Evolutionary conservation across 2,329 filamentous ascomycete species (phyloP).

Genomic region (Fusarium subtropicale): DNA sequence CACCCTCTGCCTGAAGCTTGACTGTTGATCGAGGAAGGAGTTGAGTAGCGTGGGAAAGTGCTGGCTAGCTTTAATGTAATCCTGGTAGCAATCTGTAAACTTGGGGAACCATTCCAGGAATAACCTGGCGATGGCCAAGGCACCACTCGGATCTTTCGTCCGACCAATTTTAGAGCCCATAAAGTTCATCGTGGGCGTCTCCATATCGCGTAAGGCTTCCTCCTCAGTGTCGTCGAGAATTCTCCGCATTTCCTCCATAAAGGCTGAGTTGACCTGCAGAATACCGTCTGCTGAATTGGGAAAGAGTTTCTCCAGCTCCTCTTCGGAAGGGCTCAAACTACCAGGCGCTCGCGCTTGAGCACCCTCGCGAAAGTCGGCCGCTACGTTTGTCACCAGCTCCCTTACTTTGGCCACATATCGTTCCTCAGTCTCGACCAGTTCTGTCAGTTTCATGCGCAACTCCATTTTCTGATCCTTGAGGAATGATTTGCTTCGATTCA

Average conservation of each 20-base stretch:
- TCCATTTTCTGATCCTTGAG: slow-evolving; percentile 84
- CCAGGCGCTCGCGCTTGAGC: slow-evolving; percentile 67
- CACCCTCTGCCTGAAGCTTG: slow-evolving; percentile 83
- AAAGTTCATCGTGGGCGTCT: slow-evolving; percentile 61
- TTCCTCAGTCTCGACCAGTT: slow-evolving; percentile 93
- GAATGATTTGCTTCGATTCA: slow-evolving; percentile 83
- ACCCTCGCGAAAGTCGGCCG: slow-evolving; percentile 80
- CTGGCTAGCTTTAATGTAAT: slow-evolving; percentile 92
- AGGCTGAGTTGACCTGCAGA: slow-evolving; percentile 81
- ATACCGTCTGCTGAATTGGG: slow-evolving; percentile 84
- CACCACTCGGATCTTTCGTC: slow-evolving; percentile 79
- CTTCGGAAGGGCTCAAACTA: slow-evolving; percentile 77
- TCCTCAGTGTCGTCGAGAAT: slow-evolving; percentile 87
- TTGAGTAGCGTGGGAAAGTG: slow-evolving; percentile 86
- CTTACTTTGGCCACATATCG: slow-evolving; percentile 91
- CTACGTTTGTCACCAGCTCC: slow-evolving; percentile 83
- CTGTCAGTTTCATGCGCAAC: slow-evolving; percentile 86
- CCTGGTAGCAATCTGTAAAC: slow-evolving; percentile 90
- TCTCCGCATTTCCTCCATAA: slow-evolving; percentile 79
- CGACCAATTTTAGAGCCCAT: slow-evolving; percentile 59
- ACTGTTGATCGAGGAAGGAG: slow-evolving; percentile 80
- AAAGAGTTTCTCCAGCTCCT: slow-evolving; percentile 81
- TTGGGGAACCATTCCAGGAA: slow-evolving; percentile 93
- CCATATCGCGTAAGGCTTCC: slow-evolving; percentile 80
- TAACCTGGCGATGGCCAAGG: slow-evolving; percentile 80